Conservation (phyloP, 805 yeast genomes). For the Saccharomycopsis vini region DNA sequence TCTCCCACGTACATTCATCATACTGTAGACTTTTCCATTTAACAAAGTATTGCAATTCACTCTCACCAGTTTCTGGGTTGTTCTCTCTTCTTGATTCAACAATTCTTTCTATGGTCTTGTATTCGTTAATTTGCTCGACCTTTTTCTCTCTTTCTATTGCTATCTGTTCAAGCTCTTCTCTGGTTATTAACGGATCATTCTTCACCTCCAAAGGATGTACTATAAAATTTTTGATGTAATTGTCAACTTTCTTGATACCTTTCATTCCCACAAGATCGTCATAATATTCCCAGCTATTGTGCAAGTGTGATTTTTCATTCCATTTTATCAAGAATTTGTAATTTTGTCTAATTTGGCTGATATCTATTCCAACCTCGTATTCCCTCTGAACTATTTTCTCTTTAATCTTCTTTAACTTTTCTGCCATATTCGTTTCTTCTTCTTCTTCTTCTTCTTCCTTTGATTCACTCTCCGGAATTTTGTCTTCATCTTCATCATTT, state of each 20-base stretch:
- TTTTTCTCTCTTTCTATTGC: conserved; percentile 82
- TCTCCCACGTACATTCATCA: conserved; percentile 97
- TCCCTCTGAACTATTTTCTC: conserved; percentile 28
- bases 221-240: conserved; percentile 74
- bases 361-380: conserved; percentile 26
- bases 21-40: conserved; percentile 92
- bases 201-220: conserved; percentile 68
- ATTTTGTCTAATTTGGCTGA: conserved; percentile 48
- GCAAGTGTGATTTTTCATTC: conserved; percentile 81
- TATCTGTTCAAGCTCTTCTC: conserved; percentile 90
- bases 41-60: conserved; percentile 70
- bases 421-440: conserved; percentile 19
- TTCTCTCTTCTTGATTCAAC: conserved; percentile 74
- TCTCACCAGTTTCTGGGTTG: conserved; percentile 48
- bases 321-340: conserved; percentile 70
- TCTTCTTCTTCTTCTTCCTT: not conserved
- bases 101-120: conserved; percentile 79
- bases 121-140: conserved; percentile 76
- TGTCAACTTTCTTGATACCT: conserved; percentile 83
- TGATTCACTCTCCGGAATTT: not conserved
- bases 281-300: conserved; percentile 89
- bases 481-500: conserved; percentile 17
- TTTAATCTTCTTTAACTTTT: conserved; percentile 15
- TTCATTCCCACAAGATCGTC: conserved; percentile 40
- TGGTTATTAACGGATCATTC: conserved; percentile 70